Base-by-base conservation (phyloP, 768 basidiomycete species). In the Boletales sp. region DNA sequence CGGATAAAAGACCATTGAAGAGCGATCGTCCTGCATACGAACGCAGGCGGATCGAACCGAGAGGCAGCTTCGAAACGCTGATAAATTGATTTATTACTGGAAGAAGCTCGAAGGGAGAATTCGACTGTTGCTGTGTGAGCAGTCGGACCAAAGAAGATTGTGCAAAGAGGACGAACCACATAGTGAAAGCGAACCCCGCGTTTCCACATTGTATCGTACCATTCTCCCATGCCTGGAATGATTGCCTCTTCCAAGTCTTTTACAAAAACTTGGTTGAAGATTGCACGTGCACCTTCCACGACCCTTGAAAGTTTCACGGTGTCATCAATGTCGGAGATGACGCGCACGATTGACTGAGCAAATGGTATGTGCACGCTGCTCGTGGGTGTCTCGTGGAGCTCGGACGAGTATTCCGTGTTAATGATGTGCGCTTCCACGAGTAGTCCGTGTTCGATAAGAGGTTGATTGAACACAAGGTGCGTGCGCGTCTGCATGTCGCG, bases 251-350 rank as follows among this genome's bases (percentile, higher is more conserved):
- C 74, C 29, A 91, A 65, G 47, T 91, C 87, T 59, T 86, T 86
- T 14, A 92, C 92, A 53, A 99, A 98, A 1, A 95, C 93, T 61
- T 94, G 95, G 48, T 85, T 77, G 66, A 97, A 97, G 4, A 90
- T 84, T 1, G 84, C 75, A 37, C 92, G 78, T 1, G 91, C 84
- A 0, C 95, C 95, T 3, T 75, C 73, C 6, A 86, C 60, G n/a
- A 99, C 77, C 40, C 86, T 83, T 0, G 92, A 86, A 38, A 60
- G 38, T 29, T 60, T 70, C 13, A 97, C 77, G 0, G 94, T 97
- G 68, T 97, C 94, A 61, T 97, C 94, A 38, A 97, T 87, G 59
- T 97, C 94, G 8, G 92, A 94, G 13, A 97, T 86, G 47, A 95
- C 80, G 15, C 90, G 83, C 13, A 94, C 68, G 2, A 79, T 77